A percentile compares a stretch with the other conserved stretches of the same genome.
These are phyloP conservation scores for Tylopilus subfusipes DNA, from an alignment of 768 basidiomycete species.

Conservation along the genomic window DNA sequence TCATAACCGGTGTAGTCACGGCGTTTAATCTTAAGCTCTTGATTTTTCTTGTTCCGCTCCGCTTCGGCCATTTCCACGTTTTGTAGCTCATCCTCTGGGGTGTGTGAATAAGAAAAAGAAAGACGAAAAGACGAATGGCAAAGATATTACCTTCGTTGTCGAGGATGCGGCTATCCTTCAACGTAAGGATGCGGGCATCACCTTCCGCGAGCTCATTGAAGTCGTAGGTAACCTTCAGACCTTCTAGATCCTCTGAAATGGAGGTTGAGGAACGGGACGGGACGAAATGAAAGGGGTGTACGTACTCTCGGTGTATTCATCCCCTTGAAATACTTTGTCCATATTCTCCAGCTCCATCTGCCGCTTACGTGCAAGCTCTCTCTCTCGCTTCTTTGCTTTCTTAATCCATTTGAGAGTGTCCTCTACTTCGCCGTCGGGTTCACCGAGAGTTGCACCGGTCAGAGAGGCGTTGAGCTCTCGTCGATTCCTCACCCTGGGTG, in stretches of 20 bases:
- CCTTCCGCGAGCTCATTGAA: conserved; percentile 90
- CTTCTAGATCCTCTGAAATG: conserved; percentile 75
- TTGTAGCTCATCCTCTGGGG: conserved; percentile 92
- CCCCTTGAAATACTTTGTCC: conserved; percentile 69
- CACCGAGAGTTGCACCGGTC: conserved; percentile 90
- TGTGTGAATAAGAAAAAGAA: background rate
- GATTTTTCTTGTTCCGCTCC: conserved; percentile 73
- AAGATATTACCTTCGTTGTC: conserved; percentile 79
- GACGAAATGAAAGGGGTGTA: background rate
- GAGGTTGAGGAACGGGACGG: background rate
- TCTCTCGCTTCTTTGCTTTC: conserved; percentile 84
- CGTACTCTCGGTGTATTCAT: conserved; percentile 86
- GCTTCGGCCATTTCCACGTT: conserved; percentile 93
- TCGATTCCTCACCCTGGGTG: conserved; percentile 85
- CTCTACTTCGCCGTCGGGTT: conserved; percentile 72
- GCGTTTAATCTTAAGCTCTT: conserved; percentile 84
- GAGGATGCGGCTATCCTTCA: conserved; percentile 94
- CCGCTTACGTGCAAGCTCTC: conserved; percentile 79
- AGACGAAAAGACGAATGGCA: background rate
- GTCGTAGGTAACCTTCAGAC: conserved; percentile 95
- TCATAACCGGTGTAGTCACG: conserved; percentile 93
- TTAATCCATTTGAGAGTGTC: conserved; percentile 90
- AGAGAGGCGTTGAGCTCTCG: conserved; percentile 90
- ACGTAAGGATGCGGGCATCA: conserved; percentile 90
- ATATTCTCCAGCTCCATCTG: conserved; percentile 80